Conservation (phyloP, 306 rosid species). For the Cajanus cajan region DNA sequence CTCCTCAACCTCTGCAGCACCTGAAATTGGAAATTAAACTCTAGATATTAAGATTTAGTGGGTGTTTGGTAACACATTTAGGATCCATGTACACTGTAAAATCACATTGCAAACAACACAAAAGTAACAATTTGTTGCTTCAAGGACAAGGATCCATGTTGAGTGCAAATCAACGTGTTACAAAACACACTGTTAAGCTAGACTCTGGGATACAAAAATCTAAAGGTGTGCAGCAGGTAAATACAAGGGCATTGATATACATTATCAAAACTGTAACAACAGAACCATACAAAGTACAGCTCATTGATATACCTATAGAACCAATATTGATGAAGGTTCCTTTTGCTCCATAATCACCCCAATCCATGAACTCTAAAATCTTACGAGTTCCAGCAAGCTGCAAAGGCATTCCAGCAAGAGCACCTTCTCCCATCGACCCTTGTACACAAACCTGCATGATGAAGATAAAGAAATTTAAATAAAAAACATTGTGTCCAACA, state of each 20-base stretch:
- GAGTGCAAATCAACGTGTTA: no score
- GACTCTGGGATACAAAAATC: conserved; percentile 24
- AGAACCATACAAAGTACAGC: conserved; percentile 7
- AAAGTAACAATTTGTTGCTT: no score
- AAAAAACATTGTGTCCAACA: background rate
- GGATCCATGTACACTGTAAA: no score
- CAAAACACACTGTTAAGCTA: background rate
- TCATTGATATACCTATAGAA: conserved; percentile 66
- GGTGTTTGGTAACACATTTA: no score
- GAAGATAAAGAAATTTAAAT: conserved; percentile 20
- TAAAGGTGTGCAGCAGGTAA: conserved; percentile 5
- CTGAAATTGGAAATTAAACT: conserved; percentile 56
- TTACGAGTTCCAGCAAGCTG: conserved; percentile 91
- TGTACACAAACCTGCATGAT: conserved; percentile 86
- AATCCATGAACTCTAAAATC: conserved; percentile 95
- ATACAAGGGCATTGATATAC: conserved; percentile 12
- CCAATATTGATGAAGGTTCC: conserved; percentile 88
- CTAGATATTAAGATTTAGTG: background rate
- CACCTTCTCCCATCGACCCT: conserved; percentile 99
- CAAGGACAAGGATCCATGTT: no score
- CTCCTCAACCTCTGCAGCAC: conserved; percentile 85
- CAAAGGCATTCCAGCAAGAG: conserved; percentile 94
- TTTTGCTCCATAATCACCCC: conserved; percentile 93
- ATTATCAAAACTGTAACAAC: background rate
- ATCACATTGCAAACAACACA: no score